Conservation (phyloP, 2,329 filamentous ascomycete genomes). For the Aspergillus ruber region DNA sequence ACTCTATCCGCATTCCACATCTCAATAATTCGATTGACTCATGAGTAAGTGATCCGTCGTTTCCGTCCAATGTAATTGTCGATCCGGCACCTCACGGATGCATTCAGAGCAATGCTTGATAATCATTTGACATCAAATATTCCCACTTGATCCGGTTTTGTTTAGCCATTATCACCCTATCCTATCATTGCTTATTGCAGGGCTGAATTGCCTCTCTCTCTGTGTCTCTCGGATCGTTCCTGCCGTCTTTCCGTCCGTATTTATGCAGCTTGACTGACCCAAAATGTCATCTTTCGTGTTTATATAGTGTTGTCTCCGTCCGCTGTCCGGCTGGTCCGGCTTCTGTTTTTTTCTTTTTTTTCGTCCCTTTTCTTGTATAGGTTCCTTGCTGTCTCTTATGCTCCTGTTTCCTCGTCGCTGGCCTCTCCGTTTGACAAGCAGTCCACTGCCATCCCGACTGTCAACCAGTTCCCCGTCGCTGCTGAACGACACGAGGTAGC, state of each 20-base stretch:
- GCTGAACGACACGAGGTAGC: background rate
- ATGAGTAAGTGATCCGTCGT: background rate
- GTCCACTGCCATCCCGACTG: background rate
- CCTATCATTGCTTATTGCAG: too few relatives aligned
- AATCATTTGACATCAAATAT: slow-evolving; percentile 5
- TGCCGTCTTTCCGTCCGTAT: slow-evolving; percentile 3
- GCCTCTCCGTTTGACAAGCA: slow-evolving; percentile 5
- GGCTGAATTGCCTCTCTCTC: background rate
- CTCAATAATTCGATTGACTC: background rate
- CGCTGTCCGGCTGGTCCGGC: slow-evolving; percentile 8
- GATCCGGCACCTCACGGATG: slow-evolving; percentile 18
- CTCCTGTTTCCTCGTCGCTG: background rate
- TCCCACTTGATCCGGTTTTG: background rate
- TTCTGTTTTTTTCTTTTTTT: slow-evolving; percentile 6
- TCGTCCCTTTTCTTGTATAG: slow-evolving; percentile 1
- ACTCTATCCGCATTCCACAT: background rate
- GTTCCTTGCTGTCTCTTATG: slow-evolving; percentile 6
- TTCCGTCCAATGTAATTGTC: background rate
- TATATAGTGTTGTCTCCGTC: slow-evolving; percentile 16
- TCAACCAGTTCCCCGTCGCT: background rate
- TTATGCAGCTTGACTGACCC: too few relatives aligned
- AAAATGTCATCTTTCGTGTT: slow-evolving; percentile 1
- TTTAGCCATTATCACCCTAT: background rate
- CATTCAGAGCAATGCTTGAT: slow-evolving; percentile 4
- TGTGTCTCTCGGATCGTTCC: background rate